Percentiles rank a stretch among this genome's conserved stretches.
These are phyloP conservation scores for Phytophthora rubi DNA, from an alignment of 352 stramenopile species.

Conservation along the genomic window DNA sequence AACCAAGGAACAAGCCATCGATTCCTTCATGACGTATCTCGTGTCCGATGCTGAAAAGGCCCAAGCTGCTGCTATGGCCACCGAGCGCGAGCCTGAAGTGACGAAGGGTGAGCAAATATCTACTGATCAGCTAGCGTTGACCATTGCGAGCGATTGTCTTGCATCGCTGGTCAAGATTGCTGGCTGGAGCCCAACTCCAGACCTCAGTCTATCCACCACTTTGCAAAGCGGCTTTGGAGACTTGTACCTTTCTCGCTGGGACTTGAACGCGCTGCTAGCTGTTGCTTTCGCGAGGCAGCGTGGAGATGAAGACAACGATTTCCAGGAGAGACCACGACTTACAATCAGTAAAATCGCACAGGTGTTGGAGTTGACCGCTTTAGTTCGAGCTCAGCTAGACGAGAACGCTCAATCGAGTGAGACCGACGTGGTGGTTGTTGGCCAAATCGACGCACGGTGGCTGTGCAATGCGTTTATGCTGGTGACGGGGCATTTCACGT, in stretches of 20 bases:
- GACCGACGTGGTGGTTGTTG: constrained; percentile 14
- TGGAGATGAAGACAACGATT: constrained; percentile 47
- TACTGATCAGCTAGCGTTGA: constrained; percentile 3
- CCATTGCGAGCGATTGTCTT: constrained; percentile 38
- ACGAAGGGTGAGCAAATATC: constrained; percentile 16
- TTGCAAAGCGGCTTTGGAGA: constrained; percentile 47
- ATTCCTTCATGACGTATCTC: constrained; percentile 61
- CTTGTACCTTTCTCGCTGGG: constrained; percentile 57
- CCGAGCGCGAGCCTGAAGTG: constrained; percentile 14
- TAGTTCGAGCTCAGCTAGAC: constrained; percentile 29
- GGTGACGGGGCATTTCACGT: constrained; percentile 12
- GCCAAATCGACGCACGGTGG: constrained; percentile 32
- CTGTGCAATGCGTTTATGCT: constrained; percentile 36
- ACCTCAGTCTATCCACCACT: constrained; percentile 5
- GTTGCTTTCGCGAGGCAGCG: constrained; percentile 47
- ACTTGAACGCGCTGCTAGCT: constrained; percentile 49
- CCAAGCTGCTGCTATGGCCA: constrained; percentile 7
- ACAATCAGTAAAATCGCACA: constrained; percentile 40
- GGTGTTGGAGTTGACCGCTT: constrained; percentile 35
- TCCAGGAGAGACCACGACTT: constrained; percentile 46
- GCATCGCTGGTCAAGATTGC: constrained; percentile 49
- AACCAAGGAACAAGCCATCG: constrained; percentile 54
- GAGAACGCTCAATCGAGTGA: constrained; percentile 17
- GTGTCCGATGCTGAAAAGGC: constrained; percentile 36
- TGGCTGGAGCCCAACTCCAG: constrained; percentile 19